Evolutionary conservation across 169 alveolate species (phyloP), one percentile per base, ranked within the genome.

Genomic region (Plasmodium fragile): DNA sequence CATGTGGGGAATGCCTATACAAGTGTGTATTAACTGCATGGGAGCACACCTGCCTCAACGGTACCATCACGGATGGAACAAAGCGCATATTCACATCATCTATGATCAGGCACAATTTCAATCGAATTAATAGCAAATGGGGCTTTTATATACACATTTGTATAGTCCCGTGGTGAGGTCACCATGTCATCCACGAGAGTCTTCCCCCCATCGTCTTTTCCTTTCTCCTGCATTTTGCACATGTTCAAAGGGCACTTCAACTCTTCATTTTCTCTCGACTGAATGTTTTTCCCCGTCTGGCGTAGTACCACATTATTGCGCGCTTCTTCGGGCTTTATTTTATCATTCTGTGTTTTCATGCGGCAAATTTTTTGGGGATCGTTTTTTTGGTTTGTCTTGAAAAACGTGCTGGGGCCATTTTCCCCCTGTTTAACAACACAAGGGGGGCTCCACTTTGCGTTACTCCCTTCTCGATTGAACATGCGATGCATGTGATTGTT

Each of bases 41-140:
- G 2, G 22, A 11, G 59, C 18, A 49, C 59, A 49, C 6, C 59
- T 49, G 59, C 18, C 22, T 49, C 59, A 5, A 49, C 59, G 59
- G 59, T 13, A 13, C 59, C 59, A 49, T 49, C 16, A 49, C 59
- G 22, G 59, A 49, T 49, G 5, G 59, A 49, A 49, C 59, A 49
- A 49, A 49, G 1, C 16, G 59, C 13, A 49, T 22, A 11, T 49
- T 11, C 59, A 10, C 45, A 34, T 72, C 45, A 72, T 25, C 45
- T 22, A 72, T 72, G 39, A 34, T 72, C 45, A 22, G 39, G 45
- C n/a, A 72, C 39, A 72, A 34, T 22, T 72, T 16, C 45, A 18
- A 34, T 72, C 45, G 81, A 72, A 25, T 72, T 22, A 72, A 34
- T 72, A 7, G 81, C 81, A 72, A 25, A 72, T 72, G 36, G 59